phyloP scores from a whole-genome alignment of 2,329 filamentous ascomycete genomes.

The Aspergillus transmontanensis region DNA sequence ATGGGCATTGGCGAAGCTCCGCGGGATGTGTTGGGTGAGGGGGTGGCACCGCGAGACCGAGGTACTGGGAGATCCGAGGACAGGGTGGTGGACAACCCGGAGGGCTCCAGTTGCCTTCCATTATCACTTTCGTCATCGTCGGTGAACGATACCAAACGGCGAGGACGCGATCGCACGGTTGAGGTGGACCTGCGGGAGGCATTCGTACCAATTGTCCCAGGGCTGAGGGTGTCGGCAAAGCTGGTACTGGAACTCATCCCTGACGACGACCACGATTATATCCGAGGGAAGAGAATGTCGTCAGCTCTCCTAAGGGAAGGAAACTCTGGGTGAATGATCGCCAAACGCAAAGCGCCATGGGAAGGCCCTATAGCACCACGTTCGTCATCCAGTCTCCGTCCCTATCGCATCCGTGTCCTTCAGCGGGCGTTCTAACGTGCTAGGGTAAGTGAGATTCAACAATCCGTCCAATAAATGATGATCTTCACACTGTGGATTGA shows the following conservation, averaged over 20 bases:
- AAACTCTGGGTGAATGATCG: slow-evolving; percentile 28
- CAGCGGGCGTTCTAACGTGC: slow-evolving; percentile 5
- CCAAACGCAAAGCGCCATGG: slow-evolving; percentile 40
- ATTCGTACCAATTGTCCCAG: slow-evolving; percentile 35
- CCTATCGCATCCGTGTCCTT: slow-evolving; percentile 29
- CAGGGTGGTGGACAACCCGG: slow-evolving; percentile 30
- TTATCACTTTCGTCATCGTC: slow-evolving; percentile 38
- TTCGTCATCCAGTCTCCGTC: slow-evolving; percentile 36
- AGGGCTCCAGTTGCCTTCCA: slow-evolving; percentile 26
- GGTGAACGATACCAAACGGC: slow-evolving; percentile 46
- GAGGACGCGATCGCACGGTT: slow-evolving; percentile 47
- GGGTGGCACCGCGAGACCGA: slow-evolving; percentile 44
- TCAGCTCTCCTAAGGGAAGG: slow-evolving; percentile 25
- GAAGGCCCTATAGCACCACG: slow-evolving; percentile 37
- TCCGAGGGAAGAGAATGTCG: slow-evolving; percentile 21
- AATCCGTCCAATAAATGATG: background rate
- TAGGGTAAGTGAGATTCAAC: slow-evolving; percentile 1
- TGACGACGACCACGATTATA: slow-evolving; percentile 24
- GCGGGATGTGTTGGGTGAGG: slow-evolving; percentile 41
- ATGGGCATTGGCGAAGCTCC: slow-evolving; percentile 42
- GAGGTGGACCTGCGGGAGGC: slow-evolving; percentile 37
- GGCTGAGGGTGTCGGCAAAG: slow-evolving; percentile 38
- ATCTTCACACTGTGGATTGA: no score
- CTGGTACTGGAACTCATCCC: slow-evolving; percentile 47
- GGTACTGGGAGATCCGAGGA: slow-evolving; percentile 35